Base-by-base conservation (phyloP, 148 eudicot species). In the Vaccinium vitisidaea region DNA sequence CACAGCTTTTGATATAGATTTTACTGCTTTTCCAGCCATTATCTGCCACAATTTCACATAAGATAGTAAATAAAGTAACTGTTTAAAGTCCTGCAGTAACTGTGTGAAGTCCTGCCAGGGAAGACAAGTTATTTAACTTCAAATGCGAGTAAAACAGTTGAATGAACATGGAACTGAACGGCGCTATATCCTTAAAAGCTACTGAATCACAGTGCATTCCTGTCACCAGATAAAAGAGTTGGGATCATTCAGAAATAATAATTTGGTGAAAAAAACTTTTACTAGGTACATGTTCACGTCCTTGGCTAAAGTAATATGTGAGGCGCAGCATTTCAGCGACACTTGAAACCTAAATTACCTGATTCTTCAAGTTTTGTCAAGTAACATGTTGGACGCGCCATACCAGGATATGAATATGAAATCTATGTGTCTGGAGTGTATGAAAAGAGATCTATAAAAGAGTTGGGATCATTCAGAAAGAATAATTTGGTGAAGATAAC, bases 11-110 rank as follows among this genome's bases (percentile, higher is more conserved):
- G 92, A 92, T 58, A 88, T 88, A n/a, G 90, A 85, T 85, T 93
- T 94, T 21, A 84, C 92, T 19, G 90, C 93, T 82, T 96, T 96
- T 80, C 91, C 92, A 67, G 95, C 93, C 98, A 94, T 96, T 52
- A 70, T 74, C 84, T 89, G 87, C 75, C 36, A 48, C 58, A 11
- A 65, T 61, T 15, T 27, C 11, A 48, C 61, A 7, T 2, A 69
- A 54, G 10, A 73, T 13, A n/a, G 73, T 15, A 58, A 43, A 8
- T 27, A n/a, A 16, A 1, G 43, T 2, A 19, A 32, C 36, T 67
- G 73, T 53, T 73, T 73, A 39, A 73, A 21, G 23, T 19, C 78
- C 12, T 46, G 46, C 25, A 5, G 19, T 5, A 43, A 39, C 43
- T 43, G 46, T 43, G 5, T 4, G 46, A 43, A 9, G 30, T 8